Evolutionary conservation across 2,329 filamentous ascomycete genomes (phyloP), one percentile per base, ranked within the genome.

Genomic region (Cladobotryum protrusum): DNA sequence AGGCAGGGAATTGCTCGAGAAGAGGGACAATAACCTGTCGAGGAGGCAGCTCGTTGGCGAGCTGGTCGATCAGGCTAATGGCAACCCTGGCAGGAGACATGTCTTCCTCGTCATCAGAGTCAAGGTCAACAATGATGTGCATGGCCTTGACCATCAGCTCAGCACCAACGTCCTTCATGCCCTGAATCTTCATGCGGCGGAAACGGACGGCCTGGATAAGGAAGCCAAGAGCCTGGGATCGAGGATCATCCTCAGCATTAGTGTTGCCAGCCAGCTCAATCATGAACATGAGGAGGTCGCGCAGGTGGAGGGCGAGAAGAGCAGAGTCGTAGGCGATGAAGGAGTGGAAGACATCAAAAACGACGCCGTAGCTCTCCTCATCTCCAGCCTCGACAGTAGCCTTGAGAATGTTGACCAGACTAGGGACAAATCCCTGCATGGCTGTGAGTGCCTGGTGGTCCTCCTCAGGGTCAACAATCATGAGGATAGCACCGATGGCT

Each of bases 331-430:
- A 96, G 56, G 87, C 87, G 48, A 99, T 81, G 61, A 96, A 85
- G 45, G 89, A 93, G 75, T 97, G 93, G 80, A 97, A 96, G 58
- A 96, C 90, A 67, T 97, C 93, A 61, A 97, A 99, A 20, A 89
- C 83, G 65, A 92, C 85, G 76, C 92, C 89, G 59, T 87, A 85
- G 66, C 87, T 86, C 65, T 96, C 91, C 60, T 96, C 91, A 60
- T 96, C 87, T 50, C 81, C 80, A 50, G 80, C 79, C 60, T 89
- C 81, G 52, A 97, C 87, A 20, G 87, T 82, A 55, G 85, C 79
- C 77, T 96, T 93, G 57, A 97, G 78, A 11, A 96, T 89, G 56
- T 83, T 81, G 52, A 97, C 92, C 86, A 97, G 93, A 61, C 82
- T 73, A 11, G 93, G 92, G 53, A 97, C 79, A 49, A 93, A 82